Evolutionary conservation across 176 grass and related monocot genomes (phyloP).

Genomic region (Eleusine coracana): DNA sequence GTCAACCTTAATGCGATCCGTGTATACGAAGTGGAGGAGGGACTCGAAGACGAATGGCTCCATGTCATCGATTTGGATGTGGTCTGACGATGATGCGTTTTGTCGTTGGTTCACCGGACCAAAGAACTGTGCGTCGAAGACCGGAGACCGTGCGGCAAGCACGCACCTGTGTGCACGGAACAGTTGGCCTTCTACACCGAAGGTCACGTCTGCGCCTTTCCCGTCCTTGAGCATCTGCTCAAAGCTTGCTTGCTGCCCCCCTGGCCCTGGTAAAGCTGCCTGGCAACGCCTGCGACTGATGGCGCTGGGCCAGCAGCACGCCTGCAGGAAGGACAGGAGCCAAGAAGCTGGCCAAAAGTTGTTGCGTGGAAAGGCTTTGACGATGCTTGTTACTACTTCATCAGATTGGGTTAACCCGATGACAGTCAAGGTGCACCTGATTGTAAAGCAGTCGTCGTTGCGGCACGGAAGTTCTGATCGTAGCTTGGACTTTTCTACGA

Average conservation of each 20-base stretch:
- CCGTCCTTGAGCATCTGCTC: neutral
- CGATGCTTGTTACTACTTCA: too few species aligned
- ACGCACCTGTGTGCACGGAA: neutral
- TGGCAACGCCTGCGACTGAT: too few species aligned
- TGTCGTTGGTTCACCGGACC: neutral
- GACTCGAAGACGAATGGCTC: constrained; percentile 17
- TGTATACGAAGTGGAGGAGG: constrained; percentile 41
- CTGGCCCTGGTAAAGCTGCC: neutral
- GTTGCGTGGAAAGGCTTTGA: neutral
- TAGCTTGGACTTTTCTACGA: constrained; percentile 45
- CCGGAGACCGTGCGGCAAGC: neutral
- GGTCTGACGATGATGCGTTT: too few species aligned
- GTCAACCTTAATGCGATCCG: neutral
- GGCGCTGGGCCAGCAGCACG: too few species aligned
- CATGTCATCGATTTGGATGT: constrained; percentile 26
- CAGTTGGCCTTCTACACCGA: neutral
- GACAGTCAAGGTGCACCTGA: neutral
- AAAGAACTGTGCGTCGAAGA: neutral
- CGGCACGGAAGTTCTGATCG: neutral
- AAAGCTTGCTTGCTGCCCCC: neutral
- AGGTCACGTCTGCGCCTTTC: neutral
- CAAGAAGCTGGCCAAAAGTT: too few species aligned
- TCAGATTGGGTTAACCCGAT: neutral
- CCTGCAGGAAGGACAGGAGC: too few species aligned
- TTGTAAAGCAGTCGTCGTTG: constrained; percentile 34